Conservation (phyloP, 1,284 basidiomycete genomes). For the Mycosarcoma maydis region DNA sequence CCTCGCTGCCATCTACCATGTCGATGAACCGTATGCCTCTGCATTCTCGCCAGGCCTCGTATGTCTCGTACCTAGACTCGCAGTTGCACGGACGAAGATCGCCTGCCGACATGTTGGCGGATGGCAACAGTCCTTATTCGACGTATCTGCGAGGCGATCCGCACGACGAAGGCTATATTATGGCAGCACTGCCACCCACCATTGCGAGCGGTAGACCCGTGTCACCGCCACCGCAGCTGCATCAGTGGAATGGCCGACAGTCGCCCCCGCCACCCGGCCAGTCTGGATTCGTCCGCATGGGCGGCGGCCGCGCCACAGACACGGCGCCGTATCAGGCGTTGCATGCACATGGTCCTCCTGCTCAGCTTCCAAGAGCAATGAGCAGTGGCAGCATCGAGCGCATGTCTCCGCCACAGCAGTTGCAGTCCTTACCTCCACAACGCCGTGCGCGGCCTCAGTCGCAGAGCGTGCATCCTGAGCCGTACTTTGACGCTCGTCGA, state of each 20-base stretch:
- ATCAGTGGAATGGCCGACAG: slow-evolving; percentile 31
- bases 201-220: slow-evolving; percentile 12
- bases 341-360: slow-evolving; percentile 4
- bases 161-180: slow-evolving; percentile 59
- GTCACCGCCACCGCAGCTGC: slow-evolving; percentile 33
- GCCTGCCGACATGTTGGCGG: slow-evolving; percentile 39
- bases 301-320: slow-evolving; percentile 56
- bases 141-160: slow-evolving; percentile 49
- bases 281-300: slow-evolving; percentile 54
- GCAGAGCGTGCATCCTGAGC: slow-evolving; percentile 21
- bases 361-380: slow-evolving; percentile 10
- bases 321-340: slow-evolving; percentile 45
- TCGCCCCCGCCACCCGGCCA: slow-evolving; percentile 21
- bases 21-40: slow-evolving; percentile 45
- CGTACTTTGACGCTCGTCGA: slow-evolving; percentile 32
- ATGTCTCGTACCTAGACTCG: slow-evolving; percentile 54
- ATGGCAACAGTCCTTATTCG: slow-evolving; percentile 44
- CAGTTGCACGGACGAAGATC: slow-evolving; percentile 35
- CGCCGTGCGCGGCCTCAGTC: slow-evolving; percentile 30
- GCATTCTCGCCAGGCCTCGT: slow-evolving; percentile 53
- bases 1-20: slow-evolving; percentile 28
- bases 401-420: slow-evolving; percentile 25
- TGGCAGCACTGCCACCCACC: slow-evolving; percentile 53
- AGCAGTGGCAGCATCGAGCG: slow-evolving; percentile 36
- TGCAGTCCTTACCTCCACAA: slow-evolving; percentile 12